These are phyloP conservation scores for Leishmania mexicana DNA, from an alignment of 208 protist genomes.

Conservation along the genomic window DNA sequence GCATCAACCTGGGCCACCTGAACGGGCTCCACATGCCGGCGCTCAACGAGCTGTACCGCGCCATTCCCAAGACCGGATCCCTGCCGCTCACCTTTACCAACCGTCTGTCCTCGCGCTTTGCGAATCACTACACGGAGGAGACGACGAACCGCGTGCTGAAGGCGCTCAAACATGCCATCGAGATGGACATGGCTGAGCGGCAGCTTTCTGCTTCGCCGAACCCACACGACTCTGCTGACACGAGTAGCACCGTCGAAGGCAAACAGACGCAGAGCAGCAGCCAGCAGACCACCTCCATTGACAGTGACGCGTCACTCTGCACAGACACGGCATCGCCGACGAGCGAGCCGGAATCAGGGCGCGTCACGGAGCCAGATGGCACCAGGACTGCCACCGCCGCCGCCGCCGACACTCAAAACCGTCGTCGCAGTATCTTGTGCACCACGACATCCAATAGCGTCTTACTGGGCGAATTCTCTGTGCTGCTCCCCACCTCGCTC, in stretches of 20 bases:
- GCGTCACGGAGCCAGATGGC: slow-evolving; percentile 1
- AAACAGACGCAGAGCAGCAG: background rate
- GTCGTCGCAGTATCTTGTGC: slow-evolving; percentile 41
- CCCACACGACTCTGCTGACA: background rate
- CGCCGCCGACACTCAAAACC: background rate
- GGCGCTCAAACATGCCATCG: slow-evolving; percentile 48
- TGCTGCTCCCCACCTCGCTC: slow-evolving; percentile 53
- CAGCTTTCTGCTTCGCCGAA: slow-evolving; percentile 9
- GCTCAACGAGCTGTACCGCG: slow-evolving; percentile 65
- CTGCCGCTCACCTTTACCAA: slow-evolving; percentile 66
- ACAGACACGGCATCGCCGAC: background rate
- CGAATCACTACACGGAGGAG: slow-evolving; percentile 46
- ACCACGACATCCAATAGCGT: slow-evolving; percentile 45
- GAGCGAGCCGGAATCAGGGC: background rate
- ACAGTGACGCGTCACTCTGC: background rate
- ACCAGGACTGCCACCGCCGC: background rate
- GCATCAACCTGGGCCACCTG: slow-evolving; percentile 74
- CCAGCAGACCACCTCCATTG: background rate
- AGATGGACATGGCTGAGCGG: slow-evolving; percentile 24
- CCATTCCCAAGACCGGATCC: slow-evolving; percentile 43
- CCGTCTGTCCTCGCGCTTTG: slow-evolving; percentile 33
- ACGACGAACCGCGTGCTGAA: slow-evolving; percentile 41
- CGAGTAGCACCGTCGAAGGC: background rate
- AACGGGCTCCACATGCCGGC: slow-evolving; percentile 66
- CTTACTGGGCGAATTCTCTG: slow-evolving; percentile 42